These are phyloP conservation scores for Kazachstania psychrophila DNA, from an alignment of 805 yeast species.

Conservation along the genomic window DNA sequence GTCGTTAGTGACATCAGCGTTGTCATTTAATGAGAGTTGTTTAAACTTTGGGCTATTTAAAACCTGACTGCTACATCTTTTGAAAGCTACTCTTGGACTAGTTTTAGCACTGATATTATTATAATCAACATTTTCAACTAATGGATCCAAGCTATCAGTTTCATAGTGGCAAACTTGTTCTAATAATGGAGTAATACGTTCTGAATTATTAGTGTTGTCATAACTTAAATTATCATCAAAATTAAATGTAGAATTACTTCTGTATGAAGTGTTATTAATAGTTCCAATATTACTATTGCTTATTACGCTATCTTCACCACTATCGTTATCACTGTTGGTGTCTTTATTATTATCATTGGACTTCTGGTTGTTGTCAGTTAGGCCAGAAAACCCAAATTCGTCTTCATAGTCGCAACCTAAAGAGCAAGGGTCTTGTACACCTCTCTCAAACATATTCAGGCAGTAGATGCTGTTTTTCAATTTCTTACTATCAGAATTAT, in stretches of 20 bases:
- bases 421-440: constrained; percentile 23
- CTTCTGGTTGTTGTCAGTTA: background rate
- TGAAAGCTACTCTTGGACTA: background rate
- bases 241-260: background rate
- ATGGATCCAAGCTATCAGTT: constrained; percentile 1
- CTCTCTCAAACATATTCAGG: constrained; percentile 21
- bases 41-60: background rate
- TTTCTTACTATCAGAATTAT: background rate
- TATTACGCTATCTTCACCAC: background rate
- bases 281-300: background rate
- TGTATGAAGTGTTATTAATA: background rate
- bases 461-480: constrained; percentile 3
- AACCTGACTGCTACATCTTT: background rate
- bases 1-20: background rate
- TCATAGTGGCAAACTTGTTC: background rate
- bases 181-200: background rate
- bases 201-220: background rate
- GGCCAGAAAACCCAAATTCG: constrained; percentile 2
- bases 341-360: background rate
- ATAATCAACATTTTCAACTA: background rate
- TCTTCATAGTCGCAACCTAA: constrained; percentile 21
- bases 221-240: background rate
- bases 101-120: background rate
- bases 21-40: background rate
- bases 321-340: background rate